Conservation (phyloP, 1,284 basidiomycete genomes). For the Prillingera fragicola region DNA sequence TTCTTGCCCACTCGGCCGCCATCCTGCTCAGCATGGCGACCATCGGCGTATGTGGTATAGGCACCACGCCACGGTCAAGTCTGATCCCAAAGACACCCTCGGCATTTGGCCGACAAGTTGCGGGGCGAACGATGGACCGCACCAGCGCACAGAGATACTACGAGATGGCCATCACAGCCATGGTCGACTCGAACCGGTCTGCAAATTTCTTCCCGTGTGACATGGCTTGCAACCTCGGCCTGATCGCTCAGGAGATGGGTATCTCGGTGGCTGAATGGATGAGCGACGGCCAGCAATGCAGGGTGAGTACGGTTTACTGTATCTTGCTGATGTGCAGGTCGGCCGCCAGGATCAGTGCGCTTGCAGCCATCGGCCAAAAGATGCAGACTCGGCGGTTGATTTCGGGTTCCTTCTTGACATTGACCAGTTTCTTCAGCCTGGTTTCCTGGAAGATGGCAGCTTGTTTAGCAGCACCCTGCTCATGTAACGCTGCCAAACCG, state of each 20-base stretch:
- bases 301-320: conserved; percentile 7
- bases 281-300: conserved; percentile 1
- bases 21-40: conserved; percentile 14
- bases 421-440: conserved; percentile 17
- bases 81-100: neutral
- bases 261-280: conserved; percentile 17
- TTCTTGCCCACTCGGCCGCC: conserved; percentile 18
- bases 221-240: conserved; percentile 21
- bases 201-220: conserved; percentile 22
- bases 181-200: conserved; percentile 21
- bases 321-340: neutral
- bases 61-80: neutral
- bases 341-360: neutral
- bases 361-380: neutral
- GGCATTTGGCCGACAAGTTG: too few species aligned
- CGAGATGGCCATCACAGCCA: conserved; percentile 18
- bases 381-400: conserved; percentile 1
- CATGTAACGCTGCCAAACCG: too few species aligned
- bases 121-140: conserved; percentile 8
- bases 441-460: conserved; percentile 13
- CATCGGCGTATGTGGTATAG: conserved; percentile 5
- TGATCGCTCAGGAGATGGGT: conserved; percentile 20
- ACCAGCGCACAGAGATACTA: conserved; percentile 17
- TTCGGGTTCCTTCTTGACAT: conserved; percentile 12
- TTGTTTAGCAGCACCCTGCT: conserved; percentile 4